Percentiles rank a stretch among this genome's conserved stretches.
phyloP scores from a whole-genome alignment of 495 filamentous ascomycete genomes.

The Endocarpon pusillum region DNA sequence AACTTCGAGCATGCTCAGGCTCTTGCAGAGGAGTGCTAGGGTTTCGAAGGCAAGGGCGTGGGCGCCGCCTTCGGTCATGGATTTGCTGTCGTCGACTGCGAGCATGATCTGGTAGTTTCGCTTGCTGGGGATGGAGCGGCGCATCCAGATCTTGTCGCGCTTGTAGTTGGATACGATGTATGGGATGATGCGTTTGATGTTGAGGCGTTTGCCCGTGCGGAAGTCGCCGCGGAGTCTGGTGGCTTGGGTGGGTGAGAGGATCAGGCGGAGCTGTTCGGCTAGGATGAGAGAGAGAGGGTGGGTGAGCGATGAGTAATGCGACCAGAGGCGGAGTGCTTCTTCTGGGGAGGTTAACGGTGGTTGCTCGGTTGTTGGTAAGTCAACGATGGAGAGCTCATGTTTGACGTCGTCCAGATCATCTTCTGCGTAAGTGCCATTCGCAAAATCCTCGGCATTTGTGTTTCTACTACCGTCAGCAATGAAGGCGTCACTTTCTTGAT shows the following conservation, averaged over 20 bases:
- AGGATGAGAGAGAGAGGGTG: slow-evolving; percentile 71
- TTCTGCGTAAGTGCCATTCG: slow-evolving; percentile 24
- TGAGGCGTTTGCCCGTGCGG: slow-evolving; percentile 93
- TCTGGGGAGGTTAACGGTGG: slow-evolving; percentile 25
- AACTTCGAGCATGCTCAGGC: slow-evolving; percentile 77
- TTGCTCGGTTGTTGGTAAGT: slow-evolving; percentile 37
- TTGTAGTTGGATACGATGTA: slow-evolving; percentile 97
- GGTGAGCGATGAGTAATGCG: slow-evolving; percentile 63
- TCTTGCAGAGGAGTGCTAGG: slow-evolving; percentile 70
- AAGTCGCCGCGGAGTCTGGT: slow-evolving; percentile 95
- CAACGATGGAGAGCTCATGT: slow-evolving; percentile 52
- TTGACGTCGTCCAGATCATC: slow-evolving; percentile 57
- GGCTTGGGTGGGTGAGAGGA: slow-evolving; percentile 82
- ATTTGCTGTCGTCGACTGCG: slow-evolving; percentile 87
- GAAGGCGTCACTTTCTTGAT: too few relatives aligned
- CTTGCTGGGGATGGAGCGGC: slow-evolving; percentile 75
- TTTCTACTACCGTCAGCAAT: slow-evolving; percentile 22
- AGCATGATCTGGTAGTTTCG: slow-evolving; percentile 93
- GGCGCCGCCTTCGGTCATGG: slow-evolving; percentile 63
- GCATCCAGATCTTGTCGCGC: slow-evolving; percentile 99
- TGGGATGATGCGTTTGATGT: slow-evolving; percentile 97
- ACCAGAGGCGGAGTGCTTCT: slow-evolving; percentile 70
- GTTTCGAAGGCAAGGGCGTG: slow-evolving; percentile 60
- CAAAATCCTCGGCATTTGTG: slow-evolving; percentile 16
- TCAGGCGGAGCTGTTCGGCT: slow-evolving; percentile 86